Evolutionary conservation across 148 eudicot species (phyloP).

Genomic region (Persicaria maculosa): DNA sequence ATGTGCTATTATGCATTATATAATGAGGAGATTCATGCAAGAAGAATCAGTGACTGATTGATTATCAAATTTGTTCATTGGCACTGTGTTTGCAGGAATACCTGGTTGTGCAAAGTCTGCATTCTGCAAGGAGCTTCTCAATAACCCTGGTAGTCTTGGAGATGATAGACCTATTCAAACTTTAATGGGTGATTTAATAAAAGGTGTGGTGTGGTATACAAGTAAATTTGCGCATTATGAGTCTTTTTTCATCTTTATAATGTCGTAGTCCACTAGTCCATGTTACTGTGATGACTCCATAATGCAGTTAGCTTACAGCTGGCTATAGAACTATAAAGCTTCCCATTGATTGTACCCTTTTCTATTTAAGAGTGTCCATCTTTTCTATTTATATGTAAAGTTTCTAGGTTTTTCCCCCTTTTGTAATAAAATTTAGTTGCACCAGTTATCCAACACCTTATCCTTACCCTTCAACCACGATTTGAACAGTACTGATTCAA

Average conservation of each 20-base stretch:
- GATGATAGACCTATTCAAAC: slow-evolving; percentile 75
- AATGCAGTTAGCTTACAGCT: neutral
- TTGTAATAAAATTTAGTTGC: neutral
- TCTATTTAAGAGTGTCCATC: neutral
- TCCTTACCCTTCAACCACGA: neutral
- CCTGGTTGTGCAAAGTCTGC: slow-evolving; percentile 99
- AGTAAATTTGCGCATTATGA: neutral
- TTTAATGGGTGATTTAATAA: slow-evolving; percentile 91
- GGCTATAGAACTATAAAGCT: neutral
- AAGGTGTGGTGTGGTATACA: slow-evolving; percentile 38
- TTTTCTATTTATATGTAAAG: neutral
- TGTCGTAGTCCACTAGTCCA: neutral
- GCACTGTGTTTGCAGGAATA: slow-evolving; percentile 48
- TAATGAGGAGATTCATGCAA: neutral
- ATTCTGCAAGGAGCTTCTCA: slow-evolving; percentile 74
- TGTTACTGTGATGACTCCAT: neutral
- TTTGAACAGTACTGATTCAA: neutral
- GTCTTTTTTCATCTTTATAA: neutral
- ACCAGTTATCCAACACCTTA: neutral
- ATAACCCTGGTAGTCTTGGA: slow-evolving; percentile 48
- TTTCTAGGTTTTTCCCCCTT: neutral
- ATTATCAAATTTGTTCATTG: neutral
- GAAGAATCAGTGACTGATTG: neutral
- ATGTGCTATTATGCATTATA: neutral
- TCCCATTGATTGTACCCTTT: neutral